Base-by-base conservation (phyloP, 2,329 filamentous ascomycete species). In the Ambrosiella beaveri region DNA sequence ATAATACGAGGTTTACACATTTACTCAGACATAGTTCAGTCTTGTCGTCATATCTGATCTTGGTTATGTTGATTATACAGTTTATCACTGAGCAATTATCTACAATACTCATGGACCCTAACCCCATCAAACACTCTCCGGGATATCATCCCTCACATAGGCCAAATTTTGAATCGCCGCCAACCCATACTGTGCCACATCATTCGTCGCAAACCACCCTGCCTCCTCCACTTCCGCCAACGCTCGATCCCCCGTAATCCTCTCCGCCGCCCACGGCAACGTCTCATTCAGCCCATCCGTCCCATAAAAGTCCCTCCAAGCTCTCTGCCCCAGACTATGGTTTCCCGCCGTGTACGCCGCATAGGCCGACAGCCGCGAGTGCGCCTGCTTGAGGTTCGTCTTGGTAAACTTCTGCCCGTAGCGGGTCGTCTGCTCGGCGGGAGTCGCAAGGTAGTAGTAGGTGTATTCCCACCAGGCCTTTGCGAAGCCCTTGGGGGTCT, bases 381-480 rank as follows among this genome's bases (percentile, higher is more conserved):
- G 80, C 0, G 74, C 78, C 63, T 82, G 79, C 53, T 69, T 68
- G 54, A 82, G 66, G 52, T 66, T 76, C 3, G 75, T 61, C 2
- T 61, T 71, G n/a, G 73, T 68, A 59, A 77, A 81, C 52, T 66
- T 66, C 1, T 65, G 64, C 6, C 79, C 79, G 61, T 81, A 82
- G 0, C 77, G 71, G 1, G 72, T 70, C 1, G 63, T 65, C 65
- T 82, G 79, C 66, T 80, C 76, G 0, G 67, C 71, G 0, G 67
- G 65, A 0, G 70, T 63, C 0, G 76, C 78, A 7, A 71, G 69
- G 63, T 78, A 82, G 66, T 79, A 80, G 64, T 75, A 75, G 64
- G 77, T 79, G 66, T 82, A 82, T 54, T 81, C 79, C 1, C 81
- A 67, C 74, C 78, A 82, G 0, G 73, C 76, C 6, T 74, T 65